These are phyloP conservation scores for Naganishia vaughanmartiniae DNA, from an alignment of 768 basidiomycete species.

Conservation along the genomic window DNA sequence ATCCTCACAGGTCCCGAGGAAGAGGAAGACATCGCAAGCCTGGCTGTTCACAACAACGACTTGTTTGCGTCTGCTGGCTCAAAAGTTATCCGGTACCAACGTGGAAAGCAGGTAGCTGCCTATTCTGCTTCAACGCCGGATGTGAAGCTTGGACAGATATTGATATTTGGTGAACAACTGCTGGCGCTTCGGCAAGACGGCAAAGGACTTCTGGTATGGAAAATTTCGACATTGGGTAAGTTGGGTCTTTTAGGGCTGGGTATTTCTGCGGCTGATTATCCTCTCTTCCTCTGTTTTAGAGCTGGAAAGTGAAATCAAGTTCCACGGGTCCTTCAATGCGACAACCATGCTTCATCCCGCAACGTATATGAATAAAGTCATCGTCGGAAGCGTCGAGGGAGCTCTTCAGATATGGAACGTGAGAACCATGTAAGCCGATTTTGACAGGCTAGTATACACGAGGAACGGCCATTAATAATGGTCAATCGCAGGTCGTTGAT, in stretches of 20 bases:
- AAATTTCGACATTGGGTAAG: slow-evolving; percentile 62
- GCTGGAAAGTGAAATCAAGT: slow-evolving; percentile 67
- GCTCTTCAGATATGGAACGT: slow-evolving; percentile 91
- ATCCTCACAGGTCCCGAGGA: slow-evolving; percentile 70
- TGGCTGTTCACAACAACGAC: slow-evolving; percentile 79
- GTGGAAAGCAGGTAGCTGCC: slow-evolving; percentile 75
- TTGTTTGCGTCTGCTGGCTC: slow-evolving; percentile 76
- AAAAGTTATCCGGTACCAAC: slow-evolving; percentile 69
- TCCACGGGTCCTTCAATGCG: slow-evolving; percentile 82
- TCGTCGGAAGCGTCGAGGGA: slow-evolving; percentile 79
- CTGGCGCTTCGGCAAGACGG: slow-evolving; percentile 66
- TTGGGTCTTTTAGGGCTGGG: slow-evolving; percentile 32
- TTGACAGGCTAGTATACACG: neutral
- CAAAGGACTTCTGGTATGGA: slow-evolving; percentile 76
- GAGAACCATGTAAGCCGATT: slow-evolving; percentile 65
- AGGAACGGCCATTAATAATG: neutral
- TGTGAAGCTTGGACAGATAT: slow-evolving; percentile 62
- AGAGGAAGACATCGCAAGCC: slow-evolving; percentile 66
- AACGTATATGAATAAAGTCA: slow-evolving; percentile 92
- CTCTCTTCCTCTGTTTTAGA: slow-evolving; percentile 52
- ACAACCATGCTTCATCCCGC: slow-evolving; percentile 82
- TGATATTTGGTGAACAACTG: slow-evolving; percentile 76
- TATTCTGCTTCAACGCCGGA: slow-evolving; percentile 28
- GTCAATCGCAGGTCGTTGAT: slow-evolving; percentile 65
- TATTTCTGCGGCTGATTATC: neutral